Conservation (phyloP, 2,329 filamentous ascomycete species). For the Passalora sequoiae region DNA sequence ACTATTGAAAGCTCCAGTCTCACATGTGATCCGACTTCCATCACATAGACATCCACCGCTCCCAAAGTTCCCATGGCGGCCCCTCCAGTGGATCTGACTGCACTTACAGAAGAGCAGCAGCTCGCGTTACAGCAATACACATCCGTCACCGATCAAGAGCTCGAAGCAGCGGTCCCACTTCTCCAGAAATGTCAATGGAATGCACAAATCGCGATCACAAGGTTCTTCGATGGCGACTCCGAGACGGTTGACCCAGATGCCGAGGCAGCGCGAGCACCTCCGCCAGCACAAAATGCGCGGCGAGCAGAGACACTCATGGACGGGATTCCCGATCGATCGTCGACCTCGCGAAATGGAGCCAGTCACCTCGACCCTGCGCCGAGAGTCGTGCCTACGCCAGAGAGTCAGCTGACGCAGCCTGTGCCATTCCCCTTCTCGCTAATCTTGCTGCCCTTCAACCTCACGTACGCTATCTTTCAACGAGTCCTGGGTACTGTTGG, state of each 20-base stretch:
- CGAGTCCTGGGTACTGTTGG: constrained; percentile 67
- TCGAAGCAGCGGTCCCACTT: constrained; percentile 69
- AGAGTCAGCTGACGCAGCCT: constrained; percentile 59
- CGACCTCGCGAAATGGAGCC: constrained; percentile 12
- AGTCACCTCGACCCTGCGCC: constrained; percentile 64
- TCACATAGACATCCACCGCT: too few species aligned
- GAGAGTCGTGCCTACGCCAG: constrained; percentile 72
- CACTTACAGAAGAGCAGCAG: constrained; percentile 73
- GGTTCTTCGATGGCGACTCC: constrained; percentile 95
- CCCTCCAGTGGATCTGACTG: constrained; percentile 52
- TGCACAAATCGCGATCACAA: constrained; percentile 89
- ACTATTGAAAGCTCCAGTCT: too few species aligned
- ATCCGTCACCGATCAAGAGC: constrained; percentile 77
- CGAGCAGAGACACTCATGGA: constrained; percentile 67
- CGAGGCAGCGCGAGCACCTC: constrained; percentile 65
- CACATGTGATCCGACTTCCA: too few species aligned
- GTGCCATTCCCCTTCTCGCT: constrained; percentile 72
- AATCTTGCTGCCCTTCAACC: constrained; percentile 73
- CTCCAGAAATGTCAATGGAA: constrained; percentile 92
- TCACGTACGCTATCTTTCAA: constrained; percentile 68
- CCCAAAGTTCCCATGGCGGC: constrained; percentile 7
- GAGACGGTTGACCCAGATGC: constrained; percentile 77
- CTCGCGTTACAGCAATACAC: constrained; percentile 82
- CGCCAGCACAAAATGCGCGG: constrained; percentile 57
- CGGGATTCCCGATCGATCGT: constrained; percentile 40